Base-by-base conservation (phyloP, 108 stramenopile genomes). In the Pseudonitzschia delicatissima region DNA sequence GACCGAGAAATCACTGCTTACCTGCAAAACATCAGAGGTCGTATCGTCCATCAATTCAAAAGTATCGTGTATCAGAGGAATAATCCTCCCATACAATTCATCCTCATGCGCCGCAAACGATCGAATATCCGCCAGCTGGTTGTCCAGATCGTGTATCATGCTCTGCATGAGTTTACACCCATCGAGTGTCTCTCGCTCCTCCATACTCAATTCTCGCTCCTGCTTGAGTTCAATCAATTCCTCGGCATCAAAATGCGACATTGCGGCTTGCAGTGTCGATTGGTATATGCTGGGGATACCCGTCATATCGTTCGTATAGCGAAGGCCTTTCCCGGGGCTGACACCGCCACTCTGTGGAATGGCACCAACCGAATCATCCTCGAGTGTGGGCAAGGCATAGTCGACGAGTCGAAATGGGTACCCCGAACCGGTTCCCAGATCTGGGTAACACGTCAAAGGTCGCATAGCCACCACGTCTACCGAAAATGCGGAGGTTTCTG, bases 1-100 rank as follows among this genome's bases (percentile, higher is more conserved):
- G n/a, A n/a, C n/a, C n/a, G n/a, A n/a, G n/a, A n/a, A n/a, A n/a
- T n/a, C n/a, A n/a, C n/a, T n/a, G 8, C 53, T 55, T 55, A 55
- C 53, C 53, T 88, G 82, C 47, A 94, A 60, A 12, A 90, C 82
- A 13, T 77, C 74, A 27, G 81, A 69, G 17, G 87, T 88, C 36
- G 83, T 85, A 32, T 88, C 93, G 59, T 94, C 93, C 66, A 89
- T 71, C 21, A 74, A 83, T 66, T 91, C 90, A 69, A 94, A 94
- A 13, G 88, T 85, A 57, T 87, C 90, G 55, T 90, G 81, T 12
- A 94, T 83, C 45, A 90, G 48, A 11, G 90, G 93, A 60, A 94
- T 86, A 25, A 91, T 82, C 17, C 82, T 74, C 25, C 77, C 76
- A 45, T 83, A 76, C 37, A 94, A 62, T 51, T 87, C 83, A 29